Percentiles rank a stretch among this genome's conserved stretches.
phyloP scores from a whole-genome alignment of 768 basidiomycete genomes.

The Cubamyces lactineus region DNA sequence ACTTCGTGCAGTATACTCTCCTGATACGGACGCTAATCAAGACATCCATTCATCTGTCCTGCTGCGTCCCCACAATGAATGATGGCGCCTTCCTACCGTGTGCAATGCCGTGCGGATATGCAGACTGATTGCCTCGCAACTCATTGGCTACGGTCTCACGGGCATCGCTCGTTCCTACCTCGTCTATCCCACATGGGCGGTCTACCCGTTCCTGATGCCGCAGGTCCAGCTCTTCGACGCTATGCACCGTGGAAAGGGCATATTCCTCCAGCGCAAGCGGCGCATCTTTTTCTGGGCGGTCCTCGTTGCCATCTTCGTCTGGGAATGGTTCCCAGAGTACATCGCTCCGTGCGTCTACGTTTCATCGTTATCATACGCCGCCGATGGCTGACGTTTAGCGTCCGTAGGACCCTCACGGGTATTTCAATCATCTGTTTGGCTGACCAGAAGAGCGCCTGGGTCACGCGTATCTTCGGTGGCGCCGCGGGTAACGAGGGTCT shows the following conservation, averaged over 20 bases:
- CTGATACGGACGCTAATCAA: neutral
- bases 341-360: constrained; percentile 26
- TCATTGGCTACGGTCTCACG: constrained; percentile 37
- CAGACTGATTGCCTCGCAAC: constrained; percentile 34
- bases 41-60: neutral
- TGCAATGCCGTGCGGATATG: neutral
- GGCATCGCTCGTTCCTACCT: constrained; percentile 51
- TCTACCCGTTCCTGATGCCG: constrained; percentile 46
- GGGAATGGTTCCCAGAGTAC: constrained; percentile 47
- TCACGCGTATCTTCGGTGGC: constrained; percentile 63
- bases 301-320: constrained; percentile 45
- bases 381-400: neutral
- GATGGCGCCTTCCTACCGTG: neutral
- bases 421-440: constrained; percentile 62
- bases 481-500: constrained; percentile 65
- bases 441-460: constrained; percentile 48
- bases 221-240: constrained; percentile 48
- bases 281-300: constrained; percentile 38
- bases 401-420: constrained; percentile 53
- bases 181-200: constrained; percentile 53
- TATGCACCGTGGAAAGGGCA: constrained; percentile 45
- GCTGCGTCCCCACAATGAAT: neutral
- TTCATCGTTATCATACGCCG: neutral
- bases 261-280: constrained; percentile 40
- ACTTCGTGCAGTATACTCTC: neutral